Evolutionary conservation across 2,329 filamentous ascomycete genomes (phyloP).

Genomic region (Hyphodiscus sp.): DNA sequence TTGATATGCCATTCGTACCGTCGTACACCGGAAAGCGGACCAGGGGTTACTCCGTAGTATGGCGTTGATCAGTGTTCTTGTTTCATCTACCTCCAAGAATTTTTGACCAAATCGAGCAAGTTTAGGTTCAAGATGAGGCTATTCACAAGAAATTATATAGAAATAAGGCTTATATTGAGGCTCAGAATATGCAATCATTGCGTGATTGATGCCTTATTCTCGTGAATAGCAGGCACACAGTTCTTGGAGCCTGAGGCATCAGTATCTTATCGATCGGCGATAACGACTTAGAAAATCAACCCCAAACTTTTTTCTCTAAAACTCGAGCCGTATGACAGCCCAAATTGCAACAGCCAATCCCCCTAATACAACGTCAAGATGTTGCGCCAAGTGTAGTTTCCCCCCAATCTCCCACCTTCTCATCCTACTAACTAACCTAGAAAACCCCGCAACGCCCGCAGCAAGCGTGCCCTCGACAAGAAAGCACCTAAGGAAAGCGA

Average conservation of each 20-base stretch:
- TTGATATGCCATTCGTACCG: no score
- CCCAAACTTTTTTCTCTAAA: neutral
- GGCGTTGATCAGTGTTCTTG: no score
- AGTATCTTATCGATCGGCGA: constrained; percentile 1
- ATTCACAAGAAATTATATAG: no score
- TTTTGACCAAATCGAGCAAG: no score
- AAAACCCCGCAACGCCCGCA: constrained; percentile 76
- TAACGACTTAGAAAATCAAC: constrained; percentile 9
- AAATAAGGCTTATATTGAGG: no score
- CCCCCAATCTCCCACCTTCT: neutral
- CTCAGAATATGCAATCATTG: no score
- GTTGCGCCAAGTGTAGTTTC: constrained; percentile 30
- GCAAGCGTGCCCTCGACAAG: constrained; percentile 90
- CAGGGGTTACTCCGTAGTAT: no score
- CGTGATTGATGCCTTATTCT: no score
- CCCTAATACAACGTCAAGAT: constrained; percentile 23
- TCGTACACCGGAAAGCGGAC: no score
- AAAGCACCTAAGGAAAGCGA: constrained; percentile 83
- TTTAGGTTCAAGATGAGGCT: no score
- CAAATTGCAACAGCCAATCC: constrained; percentile 5
- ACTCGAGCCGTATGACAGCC: constrained; percentile 6
- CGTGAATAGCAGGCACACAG: no score
- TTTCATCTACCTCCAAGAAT: no score
- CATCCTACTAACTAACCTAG: constrained; percentile 31
- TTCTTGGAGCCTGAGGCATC: neutral